Conservation (phyloP, 1,284 basidiomycete species). For the Rhodotorula mucilaginosa region DNA sequence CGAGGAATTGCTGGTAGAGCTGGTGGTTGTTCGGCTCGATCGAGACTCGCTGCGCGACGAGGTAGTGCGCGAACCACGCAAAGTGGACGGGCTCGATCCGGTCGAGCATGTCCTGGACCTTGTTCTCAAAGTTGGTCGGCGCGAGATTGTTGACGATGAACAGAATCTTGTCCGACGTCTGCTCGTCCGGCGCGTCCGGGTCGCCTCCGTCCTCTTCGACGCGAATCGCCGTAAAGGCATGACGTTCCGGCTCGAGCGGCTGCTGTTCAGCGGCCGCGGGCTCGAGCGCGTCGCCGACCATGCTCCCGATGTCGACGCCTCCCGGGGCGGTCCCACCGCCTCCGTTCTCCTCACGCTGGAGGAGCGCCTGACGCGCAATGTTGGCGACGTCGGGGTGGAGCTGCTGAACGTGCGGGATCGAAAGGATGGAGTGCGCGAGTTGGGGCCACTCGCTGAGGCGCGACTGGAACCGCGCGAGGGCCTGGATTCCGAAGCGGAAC, state of each 20-base stretch:
- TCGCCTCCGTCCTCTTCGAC: slow-evolving; percentile 49
- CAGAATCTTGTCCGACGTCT: slow-evolving; percentile 86
- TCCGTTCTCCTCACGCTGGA: slow-evolving; percentile 47
- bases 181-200: slow-evolving; percentile 71
- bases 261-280: not conserved
- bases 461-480: slow-evolving; percentile 80
- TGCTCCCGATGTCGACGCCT: slow-evolving; percentile 13
- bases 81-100: slow-evolving; percentile 77
- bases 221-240: slow-evolving; percentile 70
- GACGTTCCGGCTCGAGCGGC: slow-evolving; percentile 44
- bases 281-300: slow-evolving; percentile 4
- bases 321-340: not conserved
- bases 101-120: slow-evolving; percentile 76
- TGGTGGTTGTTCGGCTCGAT: slow-evolving; percentile 97
- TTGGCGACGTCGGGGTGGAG: slow-evolving; percentile 80
- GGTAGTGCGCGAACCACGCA: slow-evolving; percentile 95
- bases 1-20: slow-evolving; percentile 89
- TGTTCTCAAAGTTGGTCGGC: slow-evolving; percentile 85
- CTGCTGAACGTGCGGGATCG: slow-evolving; percentile 82
- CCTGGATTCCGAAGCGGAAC: slow-evolving; percentile 94
- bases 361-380: slow-evolving; percentile 68
- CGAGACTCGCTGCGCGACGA: slow-evolving; percentile 92
- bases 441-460: slow-evolving; percentile 91
- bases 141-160: slow-evolving; percentile 99
- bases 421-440: slow-evolving; percentile 81